Conservation (phyloP, 2,329 filamentous ascomycete species). For the Periconia sp. region DNA sequence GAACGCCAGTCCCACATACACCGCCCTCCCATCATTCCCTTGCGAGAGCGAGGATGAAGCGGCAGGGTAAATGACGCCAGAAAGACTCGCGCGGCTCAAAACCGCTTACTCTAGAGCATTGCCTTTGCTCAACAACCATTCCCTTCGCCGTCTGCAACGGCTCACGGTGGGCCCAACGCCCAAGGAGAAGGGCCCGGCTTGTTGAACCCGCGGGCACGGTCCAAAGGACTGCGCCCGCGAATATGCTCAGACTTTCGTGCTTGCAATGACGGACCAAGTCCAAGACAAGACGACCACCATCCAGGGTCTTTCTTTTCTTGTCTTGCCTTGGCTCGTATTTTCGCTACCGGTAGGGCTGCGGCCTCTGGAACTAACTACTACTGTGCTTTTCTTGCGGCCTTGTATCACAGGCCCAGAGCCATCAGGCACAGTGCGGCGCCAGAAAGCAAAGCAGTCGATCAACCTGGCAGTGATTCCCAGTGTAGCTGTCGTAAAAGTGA, state of each 20-base stretch:
- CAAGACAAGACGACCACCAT: no score
- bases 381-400: no score
- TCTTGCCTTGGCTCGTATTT: no score
- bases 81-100: constrained; percentile 25
- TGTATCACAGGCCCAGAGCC: no score
- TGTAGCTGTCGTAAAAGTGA: no score
- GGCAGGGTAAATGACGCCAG: constrained; percentile 33
- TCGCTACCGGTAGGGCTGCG: no score
- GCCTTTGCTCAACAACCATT: constrained; percentile 41
- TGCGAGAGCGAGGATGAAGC: constrained; percentile 19
- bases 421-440: no score
- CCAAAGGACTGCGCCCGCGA: constrained; percentile 22
- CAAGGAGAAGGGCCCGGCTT: constrained; percentile 15
- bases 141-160: constrained; percentile 11
- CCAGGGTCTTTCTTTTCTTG: no score
- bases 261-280: no score
- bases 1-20: constrained; percentile 32
- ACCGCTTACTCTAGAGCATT: constrained; percentile 32
- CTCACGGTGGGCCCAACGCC: constrained; percentile 13
- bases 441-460: no score
- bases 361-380: no score
- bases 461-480: no score
- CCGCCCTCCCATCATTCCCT: constrained; percentile 23
- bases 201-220: constrained; percentile 35
- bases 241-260: constrained; percentile 15